Percentiles rank a stretch among this genome's conserved stretches.
phyloP scores from a whole-genome alignment of 2,329 filamentous ascomycete species.

The Apiospora kogelbergensis region DNA sequence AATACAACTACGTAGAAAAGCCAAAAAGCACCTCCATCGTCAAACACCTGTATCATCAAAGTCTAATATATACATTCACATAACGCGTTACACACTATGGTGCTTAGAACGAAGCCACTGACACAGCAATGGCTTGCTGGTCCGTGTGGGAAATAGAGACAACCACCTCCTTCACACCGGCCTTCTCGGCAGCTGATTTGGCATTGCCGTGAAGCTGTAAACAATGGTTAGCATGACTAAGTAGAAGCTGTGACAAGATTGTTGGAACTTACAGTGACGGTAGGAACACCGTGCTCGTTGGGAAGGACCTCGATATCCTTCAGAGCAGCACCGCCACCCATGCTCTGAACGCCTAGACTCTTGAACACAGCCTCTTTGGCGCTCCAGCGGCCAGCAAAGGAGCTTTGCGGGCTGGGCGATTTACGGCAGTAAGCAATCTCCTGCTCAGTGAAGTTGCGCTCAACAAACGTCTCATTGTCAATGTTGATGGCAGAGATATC shows the following conservation, averaged over 20 bases:
- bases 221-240: slow-evolving; percentile 36
- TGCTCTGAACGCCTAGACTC: slow-evolving; percentile 81
- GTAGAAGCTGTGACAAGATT: slow-evolving; percentile 11
- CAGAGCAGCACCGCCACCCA: slow-evolving; percentile 84
- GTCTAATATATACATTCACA: slow-evolving; percentile 7
- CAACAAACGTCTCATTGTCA: slow-evolving; percentile 88
- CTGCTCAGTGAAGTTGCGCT: slow-evolving; percentile 86
- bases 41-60: neutral
- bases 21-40: neutral
- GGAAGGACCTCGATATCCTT: slow-evolving; percentile 93
- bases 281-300: slow-evolving; percentile 78
- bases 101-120: slow-evolving; percentile 57
- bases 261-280: slow-evolving; percentile 70
- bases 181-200: slow-evolving; percentile 77
- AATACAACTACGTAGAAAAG: neutral
- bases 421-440: slow-evolving; percentile 87
- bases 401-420: slow-evolving; percentile 78
- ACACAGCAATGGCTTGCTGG: slow-evolving; percentile 89
- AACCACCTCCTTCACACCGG: slow-evolving; percentile 82
- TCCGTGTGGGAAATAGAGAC: slow-evolving; percentile 97
- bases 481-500: slow-evolving; percentile 85
- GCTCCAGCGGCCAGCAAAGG: slow-evolving; percentile 93
- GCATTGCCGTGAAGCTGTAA: slow-evolving; percentile 81
- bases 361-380: slow-evolving; percentile 99
- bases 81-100: neutral